Conservation (phyloP, 2,329 filamentous ascomycete genomes). For the Chaetomium globosum region DNA sequence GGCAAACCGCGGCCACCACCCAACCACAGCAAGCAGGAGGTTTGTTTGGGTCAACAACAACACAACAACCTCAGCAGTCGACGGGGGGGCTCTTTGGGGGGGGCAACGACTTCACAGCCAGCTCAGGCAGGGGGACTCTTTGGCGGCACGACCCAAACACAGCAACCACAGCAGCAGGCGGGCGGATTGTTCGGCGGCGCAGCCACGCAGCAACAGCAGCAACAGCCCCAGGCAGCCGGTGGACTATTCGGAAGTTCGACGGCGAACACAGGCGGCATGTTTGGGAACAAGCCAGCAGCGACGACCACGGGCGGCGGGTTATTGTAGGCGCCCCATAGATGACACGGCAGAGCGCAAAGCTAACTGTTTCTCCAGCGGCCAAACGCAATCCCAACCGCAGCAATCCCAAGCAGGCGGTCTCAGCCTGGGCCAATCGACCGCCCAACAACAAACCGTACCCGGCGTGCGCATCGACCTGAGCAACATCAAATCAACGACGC, state of each 20-base stretch:
- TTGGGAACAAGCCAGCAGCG: slow-evolving; percentile 37
- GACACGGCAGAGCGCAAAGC: not conserved
- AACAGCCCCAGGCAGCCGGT: slow-evolving; percentile 31
- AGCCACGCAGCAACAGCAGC: slow-evolving; percentile 32
- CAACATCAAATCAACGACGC: slow-evolving; percentile 81
- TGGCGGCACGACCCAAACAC: slow-evolving; percentile 29
- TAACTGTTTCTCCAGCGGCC: slow-evolving; percentile 26
- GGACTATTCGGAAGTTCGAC: slow-evolving; percentile 38
- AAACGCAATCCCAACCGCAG: slow-evolving; percentile 33
- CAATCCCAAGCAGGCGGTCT: slow-evolving; percentile 39
- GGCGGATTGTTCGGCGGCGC: slow-evolving; percentile 29
- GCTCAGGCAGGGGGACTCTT: slow-evolving; percentile 33
- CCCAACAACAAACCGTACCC: slow-evolving; percentile 61
- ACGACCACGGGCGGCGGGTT: slow-evolving; percentile 26
- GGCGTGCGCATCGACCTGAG: slow-evolving; percentile 78
- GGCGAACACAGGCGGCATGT: slow-evolving; percentile 45
- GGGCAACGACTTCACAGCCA: slow-evolving; percentile 24
- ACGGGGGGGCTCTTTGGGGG: slow-evolving; percentile 37
- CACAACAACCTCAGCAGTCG: slow-evolving; percentile 36
- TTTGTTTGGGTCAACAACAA: slow-evolving; percentile 35
- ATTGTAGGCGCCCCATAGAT: slow-evolving; percentile 35
- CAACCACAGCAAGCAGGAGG: slow-evolving; percentile 31
- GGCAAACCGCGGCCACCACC: slow-evolving; percentile 30
- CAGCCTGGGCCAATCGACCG: slow-evolving; percentile 53
- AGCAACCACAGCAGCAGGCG: slow-evolving; percentile 23